phyloP scores from a whole-genome alignment of 306 rosid species.

The Alnus rubra region DNA sequence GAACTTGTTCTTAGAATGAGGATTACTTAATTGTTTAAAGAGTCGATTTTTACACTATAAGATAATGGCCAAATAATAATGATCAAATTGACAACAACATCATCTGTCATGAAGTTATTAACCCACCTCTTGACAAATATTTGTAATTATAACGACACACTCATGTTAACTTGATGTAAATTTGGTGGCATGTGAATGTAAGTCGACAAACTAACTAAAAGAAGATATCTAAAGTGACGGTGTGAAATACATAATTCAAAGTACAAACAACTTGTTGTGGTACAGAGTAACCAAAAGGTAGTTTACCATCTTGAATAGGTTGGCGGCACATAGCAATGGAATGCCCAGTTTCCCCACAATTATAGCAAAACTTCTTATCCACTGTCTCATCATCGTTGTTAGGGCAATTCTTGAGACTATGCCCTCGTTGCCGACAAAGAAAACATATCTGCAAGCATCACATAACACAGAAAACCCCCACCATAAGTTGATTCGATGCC shows the following conservation, averaged over 20 bases:
- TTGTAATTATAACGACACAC: not conserved
- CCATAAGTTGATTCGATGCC: not conserved
- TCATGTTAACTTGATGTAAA: constrained; percentile 15
- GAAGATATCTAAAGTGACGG: not conserved
- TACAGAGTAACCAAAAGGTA: not conserved
- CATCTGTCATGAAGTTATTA: not conserved
- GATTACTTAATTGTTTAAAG: not conserved
- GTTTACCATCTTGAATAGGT: constrained; percentile 71
- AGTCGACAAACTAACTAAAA: not conserved
- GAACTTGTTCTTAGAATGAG: not conserved
- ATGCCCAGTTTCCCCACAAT: constrained; percentile 87
- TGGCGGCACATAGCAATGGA: constrained; percentile 59
- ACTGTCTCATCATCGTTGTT: constrained; percentile 41
- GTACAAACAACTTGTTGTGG: not conserved
- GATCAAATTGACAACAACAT: not conserved
- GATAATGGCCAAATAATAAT: not conserved
- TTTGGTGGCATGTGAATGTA: not conserved
- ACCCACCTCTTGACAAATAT: not conserved
- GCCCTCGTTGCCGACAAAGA: constrained; percentile 84
- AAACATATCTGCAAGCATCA: constrained; percentile 68
- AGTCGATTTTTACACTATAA: not conserved
- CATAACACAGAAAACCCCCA: constrained; percentile 7
- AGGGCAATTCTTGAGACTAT: constrained; percentile 80
- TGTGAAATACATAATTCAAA: not conserved
- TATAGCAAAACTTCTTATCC: constrained; percentile 65